phyloP scores from a whole-genome alignment of 257 asterid genomes.

The Salvia splendens region DNA sequence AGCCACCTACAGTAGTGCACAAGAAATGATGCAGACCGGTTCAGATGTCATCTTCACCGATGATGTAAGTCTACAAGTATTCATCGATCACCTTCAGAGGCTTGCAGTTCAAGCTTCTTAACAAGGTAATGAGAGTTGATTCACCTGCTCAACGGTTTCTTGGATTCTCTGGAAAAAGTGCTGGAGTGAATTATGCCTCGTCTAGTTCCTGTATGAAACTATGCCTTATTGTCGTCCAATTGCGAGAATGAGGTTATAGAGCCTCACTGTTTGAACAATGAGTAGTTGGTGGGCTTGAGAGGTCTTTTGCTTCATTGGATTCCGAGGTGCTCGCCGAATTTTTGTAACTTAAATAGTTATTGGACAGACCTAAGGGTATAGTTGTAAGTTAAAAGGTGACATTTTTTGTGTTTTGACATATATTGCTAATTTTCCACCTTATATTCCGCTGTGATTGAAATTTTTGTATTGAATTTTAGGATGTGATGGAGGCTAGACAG shows the following conservation, averaged over 20 bases:
- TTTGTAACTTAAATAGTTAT: slow-evolving; percentile 42
- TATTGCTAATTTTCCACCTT: slow-evolving; percentile 12
- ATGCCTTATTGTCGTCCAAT: slow-evolving; percentile 25
- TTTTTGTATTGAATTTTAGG: slow-evolving; percentile 30
- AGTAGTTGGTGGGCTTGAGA: slow-evolving; percentile 27
- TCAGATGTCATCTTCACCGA: slow-evolving; percentile 91
- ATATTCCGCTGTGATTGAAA: slow-evolving; percentile 18
- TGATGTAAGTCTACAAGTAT: slow-evolving; percentile 91
- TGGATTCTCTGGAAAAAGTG: slow-evolving; percentile 23
- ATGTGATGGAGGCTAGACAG: slow-evolving; percentile 14
- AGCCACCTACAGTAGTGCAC: slow-evolving; percentile 82
- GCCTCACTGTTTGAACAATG: slow-evolving; percentile 29
- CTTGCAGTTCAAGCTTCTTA: slow-evolving; percentile 91
- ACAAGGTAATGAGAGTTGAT: not conserved
- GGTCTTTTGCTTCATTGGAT: slow-evolving; percentile 27
- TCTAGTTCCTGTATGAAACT: slow-evolving; percentile 19
- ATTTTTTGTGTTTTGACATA: slow-evolving; percentile 30
- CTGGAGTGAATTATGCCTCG: slow-evolving; percentile 27
- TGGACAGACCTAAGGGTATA: slow-evolving; percentile 32
- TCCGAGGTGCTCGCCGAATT: slow-evolving; percentile 27
- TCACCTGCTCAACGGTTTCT: slow-evolving; percentile 12
- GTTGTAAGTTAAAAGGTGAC: slow-evolving; percentile 40
- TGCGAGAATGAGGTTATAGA: slow-evolving; percentile 24
- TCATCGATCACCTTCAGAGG: slow-evolving; percentile 92
- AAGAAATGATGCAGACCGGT: slow-evolving; percentile 86